These are phyloP conservation scores for Hypoxylon sp. DNA, from an alignment of 2,329 filamentous ascomycete genomes.

Conservation along the genomic window DNA sequence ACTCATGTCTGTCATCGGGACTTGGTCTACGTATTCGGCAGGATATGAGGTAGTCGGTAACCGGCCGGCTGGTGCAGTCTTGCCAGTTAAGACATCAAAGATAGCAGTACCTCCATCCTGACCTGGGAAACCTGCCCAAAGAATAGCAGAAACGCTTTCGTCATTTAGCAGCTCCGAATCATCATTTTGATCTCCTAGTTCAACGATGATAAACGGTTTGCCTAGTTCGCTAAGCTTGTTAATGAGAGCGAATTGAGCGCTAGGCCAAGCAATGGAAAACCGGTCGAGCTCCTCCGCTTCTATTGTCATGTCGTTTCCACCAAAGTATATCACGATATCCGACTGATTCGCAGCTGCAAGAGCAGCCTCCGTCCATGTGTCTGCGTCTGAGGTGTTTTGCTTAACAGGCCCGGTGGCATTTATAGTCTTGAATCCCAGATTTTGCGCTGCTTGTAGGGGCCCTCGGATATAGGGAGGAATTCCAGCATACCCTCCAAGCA, in stretches of 20 bases:
- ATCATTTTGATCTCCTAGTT: slow-evolving; percentile 60
- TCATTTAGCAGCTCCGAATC: slow-evolving; percentile 54
- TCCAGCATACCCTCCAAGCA: slow-evolving; percentile 53
- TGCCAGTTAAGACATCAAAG: slow-evolving; percentile 58
- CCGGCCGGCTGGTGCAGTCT: slow-evolving; percentile 55
- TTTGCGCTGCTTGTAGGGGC: slow-evolving; percentile 60
- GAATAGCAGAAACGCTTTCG: slow-evolving; percentile 53
- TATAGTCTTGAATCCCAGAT: slow-evolving; percentile 54
- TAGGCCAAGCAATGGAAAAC: slow-evolving; percentile 60
- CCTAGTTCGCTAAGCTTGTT: slow-evolving; percentile 47
- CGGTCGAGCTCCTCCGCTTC: slow-evolving; percentile 64
- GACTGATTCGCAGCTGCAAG: slow-evolving; percentile 53
- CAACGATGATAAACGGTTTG: slow-evolving; percentile 61
- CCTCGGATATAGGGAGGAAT: slow-evolving; percentile 61
- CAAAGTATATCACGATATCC: slow-evolving; percentile 63
- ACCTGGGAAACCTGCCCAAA: slow-evolving; percentile 63
- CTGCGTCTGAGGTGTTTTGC: slow-evolving; percentile 39
- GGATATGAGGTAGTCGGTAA: slow-evolving; percentile 59
- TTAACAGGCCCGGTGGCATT: slow-evolving; percentile 51
- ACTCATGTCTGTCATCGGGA: slow-evolving; percentile 60
- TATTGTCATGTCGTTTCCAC: slow-evolving; percentile 62
- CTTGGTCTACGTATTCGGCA: slow-evolving; percentile 53
- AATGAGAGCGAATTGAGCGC: slow-evolving; percentile 62
- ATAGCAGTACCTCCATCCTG: slow-evolving; percentile 61
- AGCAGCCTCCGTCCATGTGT: slow-evolving; percentile 49